A percentile compares a stretch with the other conserved stretches of the same genome.
Conservation (phyloP, 495 filamentous ascomycete genomes). For the Halenospora varia region DNA sequence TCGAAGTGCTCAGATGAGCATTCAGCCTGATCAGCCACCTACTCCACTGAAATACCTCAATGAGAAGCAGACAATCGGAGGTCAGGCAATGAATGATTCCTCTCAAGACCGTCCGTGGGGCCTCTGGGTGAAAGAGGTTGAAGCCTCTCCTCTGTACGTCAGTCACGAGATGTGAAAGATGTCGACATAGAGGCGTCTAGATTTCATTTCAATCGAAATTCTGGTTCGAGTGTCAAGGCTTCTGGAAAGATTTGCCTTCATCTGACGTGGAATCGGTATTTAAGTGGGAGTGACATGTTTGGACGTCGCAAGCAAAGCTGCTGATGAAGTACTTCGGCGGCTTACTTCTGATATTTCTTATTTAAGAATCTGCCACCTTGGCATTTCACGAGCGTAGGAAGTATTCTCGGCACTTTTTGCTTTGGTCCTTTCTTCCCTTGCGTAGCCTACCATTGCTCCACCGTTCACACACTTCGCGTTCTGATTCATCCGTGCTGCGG, state of each 20-base stretch:
- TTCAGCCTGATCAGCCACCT: background rate
- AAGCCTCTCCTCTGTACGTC: constrained; percentile 29
- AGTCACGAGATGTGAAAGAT: background rate
- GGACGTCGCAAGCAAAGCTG: background rate
- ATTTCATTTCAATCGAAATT: too few species aligned
- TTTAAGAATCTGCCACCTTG: background rate
- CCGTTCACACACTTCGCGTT: background rate
- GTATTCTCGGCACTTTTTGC: background rate
- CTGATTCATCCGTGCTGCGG: background rate
- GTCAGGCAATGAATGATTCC: constrained; percentile 22
- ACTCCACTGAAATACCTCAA: constrained; percentile 22
- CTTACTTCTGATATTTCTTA: background rate
- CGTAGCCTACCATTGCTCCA: background rate
- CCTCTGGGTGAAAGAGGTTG: constrained; percentile 40
- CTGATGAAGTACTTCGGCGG: background rate
- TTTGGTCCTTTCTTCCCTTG: background rate
- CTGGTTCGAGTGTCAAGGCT: too few species aligned
- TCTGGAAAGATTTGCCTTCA: too few species aligned
- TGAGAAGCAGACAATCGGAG: constrained; percentile 24
- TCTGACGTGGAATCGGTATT: background rate
- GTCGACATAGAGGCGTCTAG: background rate
- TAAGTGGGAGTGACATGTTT: too few species aligned
- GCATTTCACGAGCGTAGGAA: background rate
- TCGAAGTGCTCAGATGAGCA: constrained; percentile 7
- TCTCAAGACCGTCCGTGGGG: constrained; percentile 33